A percentile compares a stretch with the other conserved stretches of the same genome.
Evolutionary conservation across 179 eudicot species (phyloP).

Genomic region (Vitellaria paradoxa): DNA sequence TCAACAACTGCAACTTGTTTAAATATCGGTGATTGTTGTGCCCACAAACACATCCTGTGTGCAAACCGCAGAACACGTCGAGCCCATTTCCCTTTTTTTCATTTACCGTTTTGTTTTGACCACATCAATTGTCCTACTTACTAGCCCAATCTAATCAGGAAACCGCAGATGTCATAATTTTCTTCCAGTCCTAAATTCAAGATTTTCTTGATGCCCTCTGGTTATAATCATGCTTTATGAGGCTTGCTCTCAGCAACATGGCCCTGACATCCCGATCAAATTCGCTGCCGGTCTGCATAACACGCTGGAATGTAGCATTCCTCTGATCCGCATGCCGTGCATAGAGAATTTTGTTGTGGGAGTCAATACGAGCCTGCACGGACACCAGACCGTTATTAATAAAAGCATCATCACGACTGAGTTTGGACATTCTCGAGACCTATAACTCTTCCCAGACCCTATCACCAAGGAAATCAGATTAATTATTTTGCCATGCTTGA

Average conservation of each 20-base stretch:
- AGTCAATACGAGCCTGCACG: slow-evolving; percentile 93
- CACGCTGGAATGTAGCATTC: slow-evolving; percentile 89
- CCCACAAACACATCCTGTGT: background rate
- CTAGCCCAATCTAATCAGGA: background rate
- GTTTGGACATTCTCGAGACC: background rate
- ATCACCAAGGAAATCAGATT: background rate
- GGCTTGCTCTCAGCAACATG: slow-evolving; percentile 80
- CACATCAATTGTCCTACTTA: background rate
- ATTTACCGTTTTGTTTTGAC: background rate
- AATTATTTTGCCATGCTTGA: background rate
- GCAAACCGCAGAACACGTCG: background rate
- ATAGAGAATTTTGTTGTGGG: slow-evolving; percentile 92
- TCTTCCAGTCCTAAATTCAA: slow-evolving; percentile 3
- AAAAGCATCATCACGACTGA: background rate
- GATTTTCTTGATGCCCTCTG: slow-evolving; percentile 50
- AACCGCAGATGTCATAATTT: background rate
- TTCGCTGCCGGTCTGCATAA: slow-evolving; percentile 77
- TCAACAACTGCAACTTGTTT: background rate
- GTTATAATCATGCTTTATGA: slow-evolving; percentile 68
- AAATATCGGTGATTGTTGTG: background rate
- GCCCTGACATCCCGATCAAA: slow-evolving; percentile 80
- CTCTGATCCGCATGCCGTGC: slow-evolving; percentile 98
- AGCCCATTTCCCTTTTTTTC: background rate
- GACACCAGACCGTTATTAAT: background rate
- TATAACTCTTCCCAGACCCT: background rate